phyloP scores from a whole-genome alignment of 345 rosid genomes.

The Cardiospermum halicacabum region DNA sequence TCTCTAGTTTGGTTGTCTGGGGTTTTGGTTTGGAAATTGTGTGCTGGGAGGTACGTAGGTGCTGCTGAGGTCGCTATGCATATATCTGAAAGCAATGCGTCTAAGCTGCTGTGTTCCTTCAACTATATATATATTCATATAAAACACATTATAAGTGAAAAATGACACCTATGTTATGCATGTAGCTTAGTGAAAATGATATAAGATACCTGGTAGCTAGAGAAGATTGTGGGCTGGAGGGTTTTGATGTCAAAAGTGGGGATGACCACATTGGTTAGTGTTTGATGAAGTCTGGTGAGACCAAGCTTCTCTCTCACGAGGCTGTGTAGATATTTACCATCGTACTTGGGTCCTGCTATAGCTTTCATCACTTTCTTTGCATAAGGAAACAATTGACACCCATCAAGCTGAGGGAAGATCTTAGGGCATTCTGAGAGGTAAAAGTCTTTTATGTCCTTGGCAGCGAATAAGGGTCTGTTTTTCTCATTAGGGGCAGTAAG shows the following conservation, averaged over 20 bases:
- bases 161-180: too few species aligned
- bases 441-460: slow-evolving; percentile 42
- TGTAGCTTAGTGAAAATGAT: too few species aligned
- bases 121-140: slow-evolving; percentile 18
- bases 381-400: slow-evolving; percentile 22
- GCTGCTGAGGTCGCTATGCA: slow-evolving; percentile 65
- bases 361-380: slow-evolving; percentile 26
- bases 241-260: slow-evolving; percentile 50
- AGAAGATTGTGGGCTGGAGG: slow-evolving; percentile 49
- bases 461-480: slow-evolving; percentile 49
- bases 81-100: slow-evolving; percentile 45
- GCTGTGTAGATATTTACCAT: slow-evolving; percentile 36
- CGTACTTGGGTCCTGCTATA: slow-evolving; percentile 46
- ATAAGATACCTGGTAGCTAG: slow-evolving; percentile 34
- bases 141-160: too few species aligned
- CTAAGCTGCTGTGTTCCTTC: slow-evolving; percentile 24
- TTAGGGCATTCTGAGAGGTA: slow-evolving; percentile 35
- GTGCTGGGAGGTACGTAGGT: slow-evolving; percentile 53
- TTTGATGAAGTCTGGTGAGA: slow-evolving; percentile 22
- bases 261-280: slow-evolving; percentile 44
- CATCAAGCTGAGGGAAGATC: slow-evolving; percentile 35
- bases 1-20: slow-evolving; percentile 6
- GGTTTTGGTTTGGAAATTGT: slow-evolving; percentile 31
- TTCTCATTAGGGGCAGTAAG: slow-evolving; percentile 38
- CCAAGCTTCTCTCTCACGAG: slow-evolving; percentile 35